Evolutionary conservation across 2,329 filamentous ascomycete species (phyloP), one percentile per base, ranked within the genome.

Genomic region (Teratosphaeria destructans): DNA sequence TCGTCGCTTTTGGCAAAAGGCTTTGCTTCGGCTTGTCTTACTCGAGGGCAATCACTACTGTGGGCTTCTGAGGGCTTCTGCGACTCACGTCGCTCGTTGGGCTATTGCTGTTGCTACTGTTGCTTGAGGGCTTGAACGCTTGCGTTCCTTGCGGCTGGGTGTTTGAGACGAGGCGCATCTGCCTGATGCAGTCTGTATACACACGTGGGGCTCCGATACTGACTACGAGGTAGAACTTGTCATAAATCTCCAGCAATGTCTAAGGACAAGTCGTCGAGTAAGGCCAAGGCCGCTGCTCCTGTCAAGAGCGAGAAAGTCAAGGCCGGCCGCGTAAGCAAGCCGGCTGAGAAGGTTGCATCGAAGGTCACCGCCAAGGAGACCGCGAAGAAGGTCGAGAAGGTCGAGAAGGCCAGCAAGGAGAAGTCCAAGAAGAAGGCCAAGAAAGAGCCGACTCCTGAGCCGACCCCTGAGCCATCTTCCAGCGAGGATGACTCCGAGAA

Each of bases 311-410:
- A 32, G 73, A 82, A 81, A 65, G 76, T 85, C 71, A 86, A 85
- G 81, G 81, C 80, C 67, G 85, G 80, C 66, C 82, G 82, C 65
- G 80, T 89, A 69, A 82, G 81, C 77, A 91, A 90, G 80, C 72
- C 85, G 57, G 78, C 82, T 62, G 80, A 87, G 71, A 86, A 85
- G 81, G 77, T 80, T 61, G 71, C 76, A 54, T 77, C 81, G 60
- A 72, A 77, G 66, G 83, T 83, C 75, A 77, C 78, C 65, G 67
- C 75, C 56, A 76, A 68, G 66, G 71, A 76, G 65, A 82, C 83
- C 73, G 79, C 78, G 65, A 68, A 77, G 63, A 75, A 66, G 60
- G 68, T 70, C 55, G 67, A 77, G 63, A 75, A 66, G 60, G 68
- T 70, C 55, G 67, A 68, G 59, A 72, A 73, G 67, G 69, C 67